Conservation (phyloP, 257 asterid genomes). For the Voacanga thouarsii region DNA sequence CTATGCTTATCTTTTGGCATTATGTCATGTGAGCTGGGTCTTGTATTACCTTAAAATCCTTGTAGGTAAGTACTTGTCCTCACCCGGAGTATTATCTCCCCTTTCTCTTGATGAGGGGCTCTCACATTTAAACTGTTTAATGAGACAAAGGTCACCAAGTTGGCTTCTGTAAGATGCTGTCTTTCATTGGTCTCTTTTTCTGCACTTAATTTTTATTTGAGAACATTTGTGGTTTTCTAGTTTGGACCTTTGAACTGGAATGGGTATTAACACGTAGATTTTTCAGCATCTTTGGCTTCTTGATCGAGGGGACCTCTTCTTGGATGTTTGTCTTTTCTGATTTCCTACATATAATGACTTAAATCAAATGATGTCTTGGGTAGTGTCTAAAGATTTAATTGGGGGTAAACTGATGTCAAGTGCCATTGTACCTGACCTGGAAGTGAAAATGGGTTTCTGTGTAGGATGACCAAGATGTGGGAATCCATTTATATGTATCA, state of each 20-base stretch:
- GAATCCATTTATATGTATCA: conserved; percentile 71
- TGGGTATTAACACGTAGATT: too few species aligned
- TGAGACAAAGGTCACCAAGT: not conserved
- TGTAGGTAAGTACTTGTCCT: not conserved
- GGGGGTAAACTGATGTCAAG: not conserved
- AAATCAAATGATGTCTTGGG: not conserved
- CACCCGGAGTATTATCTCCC: not conserved
- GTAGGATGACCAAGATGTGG: conserved; percentile 97
- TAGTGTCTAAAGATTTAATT: not conserved
- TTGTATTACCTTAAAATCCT: not conserved
- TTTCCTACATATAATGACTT: not conserved
- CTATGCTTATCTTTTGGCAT: not conserved
- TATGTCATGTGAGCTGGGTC: not conserved
- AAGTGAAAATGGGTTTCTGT: conserved; percentile 4
- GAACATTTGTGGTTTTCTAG: not conserved
- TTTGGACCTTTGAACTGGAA: not conserved
- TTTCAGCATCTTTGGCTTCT: too few species aligned
- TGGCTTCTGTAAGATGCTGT: not conserved
- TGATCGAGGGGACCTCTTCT: too few species aligned
- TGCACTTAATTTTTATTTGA: not conserved
- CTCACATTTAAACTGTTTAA: not conserved
- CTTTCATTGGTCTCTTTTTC: not conserved
- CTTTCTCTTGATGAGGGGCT: not conserved
- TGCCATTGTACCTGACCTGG: not conserved
- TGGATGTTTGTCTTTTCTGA: too few species aligned